phyloP scores from a whole-genome alignment of 2,329 filamentous ascomycete genomes.

The Cryoendolithus antarcticus region DNA sequence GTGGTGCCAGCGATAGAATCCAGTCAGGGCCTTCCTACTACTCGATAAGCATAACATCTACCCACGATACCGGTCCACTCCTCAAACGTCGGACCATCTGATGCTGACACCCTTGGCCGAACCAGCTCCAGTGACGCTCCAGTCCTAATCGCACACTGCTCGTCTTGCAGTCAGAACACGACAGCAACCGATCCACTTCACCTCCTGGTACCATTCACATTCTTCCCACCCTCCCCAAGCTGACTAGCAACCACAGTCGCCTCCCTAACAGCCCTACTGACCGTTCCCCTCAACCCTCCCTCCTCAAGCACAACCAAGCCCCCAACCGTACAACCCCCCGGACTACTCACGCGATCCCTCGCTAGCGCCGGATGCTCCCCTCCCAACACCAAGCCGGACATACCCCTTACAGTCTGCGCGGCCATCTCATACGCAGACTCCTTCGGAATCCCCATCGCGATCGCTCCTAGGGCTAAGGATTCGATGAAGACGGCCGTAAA shows the following conservation, averaged over 20 bases:
- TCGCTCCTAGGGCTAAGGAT: conserved; percentile 62
- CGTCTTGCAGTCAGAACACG: too few relatives aligned
- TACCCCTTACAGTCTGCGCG: conserved; percentile 65
- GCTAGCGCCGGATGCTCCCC: conserved; percentile 69
- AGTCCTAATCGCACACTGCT: too few relatives aligned
- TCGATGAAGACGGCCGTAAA: conserved; percentile 68
- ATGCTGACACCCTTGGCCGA: too few relatives aligned
- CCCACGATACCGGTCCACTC: too few relatives aligned
- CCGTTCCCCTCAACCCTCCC: conserved; percentile 52
- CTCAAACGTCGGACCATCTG: too few relatives aligned
- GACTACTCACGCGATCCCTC: conserved; percentile 64
- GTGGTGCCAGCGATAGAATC: too few relatives aligned
- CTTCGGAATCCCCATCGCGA: conserved; percentile 65
- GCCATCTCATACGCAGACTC: conserved; percentile 65
- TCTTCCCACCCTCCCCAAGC: conserved; percentile 44
- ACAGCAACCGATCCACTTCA: too few relatives aligned
- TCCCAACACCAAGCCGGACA: conserved; percentile 51
- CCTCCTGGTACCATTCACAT: conserved; percentile 27
- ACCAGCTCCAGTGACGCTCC: too few relatives aligned
- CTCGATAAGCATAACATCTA: too few relatives aligned
- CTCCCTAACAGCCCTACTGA: conserved; percentile 58
- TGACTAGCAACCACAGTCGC: conserved; percentile 58
- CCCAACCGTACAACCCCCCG: conserved; percentile 66
- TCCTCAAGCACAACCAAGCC: conserved; percentile 65
- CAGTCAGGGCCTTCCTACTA: too few relatives aligned